Conservation (phyloP, 1,139 yeast genomes). For the Debaryomyces sp. region DNA sequence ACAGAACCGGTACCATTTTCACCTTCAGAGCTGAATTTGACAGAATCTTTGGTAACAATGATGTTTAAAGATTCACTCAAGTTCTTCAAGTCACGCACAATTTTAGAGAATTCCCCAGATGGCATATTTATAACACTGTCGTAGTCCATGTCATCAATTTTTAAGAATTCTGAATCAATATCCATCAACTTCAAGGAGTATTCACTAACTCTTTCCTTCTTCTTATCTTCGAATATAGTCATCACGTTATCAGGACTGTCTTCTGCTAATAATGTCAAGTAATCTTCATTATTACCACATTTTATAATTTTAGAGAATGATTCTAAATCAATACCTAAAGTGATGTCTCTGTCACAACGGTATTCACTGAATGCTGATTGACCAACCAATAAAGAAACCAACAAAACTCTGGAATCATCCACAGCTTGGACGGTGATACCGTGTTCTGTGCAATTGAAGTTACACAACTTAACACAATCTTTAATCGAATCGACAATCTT, state of each 20-base stretch:
- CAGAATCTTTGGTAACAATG: conserved; percentile 88
- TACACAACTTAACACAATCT: conserved; percentile 92
- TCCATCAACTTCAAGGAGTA: conserved; percentile 93
- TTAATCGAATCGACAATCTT: conserved; percentile 90
- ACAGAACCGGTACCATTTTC: conserved; percentile 90
- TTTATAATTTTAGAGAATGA: conserved; percentile 85
- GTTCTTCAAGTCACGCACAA: conserved; percentile 84
- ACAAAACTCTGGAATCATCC: conserved; percentile 93
- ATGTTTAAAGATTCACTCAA: conserved; percentile 87
- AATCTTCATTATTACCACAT: conserved; percentile 91
- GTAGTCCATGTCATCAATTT: conserved; percentile 92
- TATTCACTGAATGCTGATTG: conserved; percentile 89
- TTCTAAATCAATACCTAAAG: conserved; percentile 88
- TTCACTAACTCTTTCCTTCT: conserved; percentile 90
- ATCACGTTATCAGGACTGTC: conserved; percentile 84
- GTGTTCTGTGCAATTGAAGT: conserved; percentile 92
- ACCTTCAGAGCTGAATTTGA: conserved; percentile 89
- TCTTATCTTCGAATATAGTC: conserved; percentile 86
- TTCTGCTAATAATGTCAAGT: conserved; percentile 86
- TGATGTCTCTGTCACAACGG: conserved; percentile 93
- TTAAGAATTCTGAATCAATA: conserved; percentile 91
- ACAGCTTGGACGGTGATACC: conserved; percentile 98
- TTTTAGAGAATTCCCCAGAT: conserved; percentile 82
- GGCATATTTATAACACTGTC: conserved; percentile 89
- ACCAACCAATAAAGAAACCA: conserved; percentile 86